Evolutionary conservation across 192 early-diverging fungal genomes (phyloP).

Genomic region (Entomortierella beljakovae): DNA sequence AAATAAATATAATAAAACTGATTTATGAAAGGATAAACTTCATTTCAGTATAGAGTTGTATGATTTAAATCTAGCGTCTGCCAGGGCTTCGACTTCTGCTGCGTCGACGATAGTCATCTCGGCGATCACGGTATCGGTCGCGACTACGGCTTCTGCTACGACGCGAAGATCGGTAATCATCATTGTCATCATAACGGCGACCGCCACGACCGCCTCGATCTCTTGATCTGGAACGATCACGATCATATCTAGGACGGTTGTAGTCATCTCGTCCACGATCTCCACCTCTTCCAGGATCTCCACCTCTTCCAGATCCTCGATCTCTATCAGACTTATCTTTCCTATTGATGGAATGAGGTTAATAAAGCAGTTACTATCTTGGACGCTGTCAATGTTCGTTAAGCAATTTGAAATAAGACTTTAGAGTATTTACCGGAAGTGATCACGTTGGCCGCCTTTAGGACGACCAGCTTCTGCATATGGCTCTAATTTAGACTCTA

Average conservation of each 20-base stretch:
- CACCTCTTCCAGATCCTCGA: constrained; percentile 15
- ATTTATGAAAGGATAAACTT: too few species aligned
- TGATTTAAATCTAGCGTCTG: constrained; percentile 17
- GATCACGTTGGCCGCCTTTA: constrained; percentile 41
- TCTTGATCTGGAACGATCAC: constrained; percentile 29
- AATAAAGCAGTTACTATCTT: neutral
- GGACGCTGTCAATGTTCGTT: neutral
- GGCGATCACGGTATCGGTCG: constrained; percentile 38
- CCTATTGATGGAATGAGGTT: constrained; percentile 1
- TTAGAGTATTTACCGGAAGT: constrained; percentile 33
- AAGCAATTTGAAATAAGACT: neutral
- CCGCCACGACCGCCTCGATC: constrained; percentile 21
- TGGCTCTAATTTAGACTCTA: constrained; percentile 72
- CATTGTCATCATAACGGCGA: constrained; percentile 25
- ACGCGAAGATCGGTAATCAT: constrained; percentile 33
- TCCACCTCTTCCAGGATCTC: constrained; percentile 13
- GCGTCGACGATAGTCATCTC: constrained; percentile 37
- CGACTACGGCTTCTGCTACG: constrained; percentile 40
- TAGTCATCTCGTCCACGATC: constrained; percentile 32
- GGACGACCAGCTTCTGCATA: constrained; percentile 51
- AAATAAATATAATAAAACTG: too few species aligned
- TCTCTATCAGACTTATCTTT: constrained; percentile 36
- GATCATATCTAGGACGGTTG: constrained; percentile 13
- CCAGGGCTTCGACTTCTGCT: constrained; percentile 44
- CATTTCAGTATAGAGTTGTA: too few species aligned